These are phyloP conservation scores for Penicillium taxi DNA, from an alignment of 495 filamentous ascomycete species.

Conservation along the genomic window DNA sequence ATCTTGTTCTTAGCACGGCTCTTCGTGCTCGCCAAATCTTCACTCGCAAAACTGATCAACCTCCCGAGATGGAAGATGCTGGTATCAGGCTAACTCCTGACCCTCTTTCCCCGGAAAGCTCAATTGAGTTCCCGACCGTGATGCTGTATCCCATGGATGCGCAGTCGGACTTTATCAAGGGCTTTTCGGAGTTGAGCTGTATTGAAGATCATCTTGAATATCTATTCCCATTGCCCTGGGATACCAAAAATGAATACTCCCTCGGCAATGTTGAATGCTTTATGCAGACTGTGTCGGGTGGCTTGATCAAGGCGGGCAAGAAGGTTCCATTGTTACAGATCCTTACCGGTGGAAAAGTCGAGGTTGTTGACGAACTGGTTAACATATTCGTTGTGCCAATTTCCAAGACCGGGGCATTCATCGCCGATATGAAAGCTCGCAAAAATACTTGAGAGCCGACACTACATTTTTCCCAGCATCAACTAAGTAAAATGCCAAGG, in stretches of 20 bases:
- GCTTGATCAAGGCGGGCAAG: constrained; percentile 83
- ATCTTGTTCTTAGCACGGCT: constrained; percentile 55
- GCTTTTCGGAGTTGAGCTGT: constrained; percentile 60
- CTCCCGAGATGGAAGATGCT: constrained; percentile 80
- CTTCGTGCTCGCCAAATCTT: constrained; percentile 66
- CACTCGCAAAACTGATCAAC: constrained; percentile 54
- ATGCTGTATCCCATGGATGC: constrained; percentile 74
- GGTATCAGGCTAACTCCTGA: constrained; percentile 59
- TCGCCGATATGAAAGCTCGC: constrained; percentile 71
- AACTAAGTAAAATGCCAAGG: no score
- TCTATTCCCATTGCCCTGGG: constrained; percentile 82
- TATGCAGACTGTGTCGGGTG: constrained; percentile 73
- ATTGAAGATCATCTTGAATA: constrained; percentile 70
- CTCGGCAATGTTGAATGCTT: constrained; percentile 69
- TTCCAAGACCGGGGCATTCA: constrained; percentile 58
- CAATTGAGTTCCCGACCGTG: constrained; percentile 67
- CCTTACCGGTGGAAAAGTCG: constrained; percentile 66
- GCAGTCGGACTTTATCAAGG: constrained; percentile 85
- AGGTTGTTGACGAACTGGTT: constrained; percentile 80
- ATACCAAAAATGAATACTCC: constrained; percentile 57
- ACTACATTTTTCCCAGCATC: no score
- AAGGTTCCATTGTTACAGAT: constrained; percentile 68
- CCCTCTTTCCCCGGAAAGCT: constrained; percentile 59
- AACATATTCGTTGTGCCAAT: constrained; percentile 72
- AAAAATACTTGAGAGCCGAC: constrained; percentile 29